Evolutionary conservation across 2,329 filamentous ascomycete species (phyloP).

Genomic region (Sporothrix variecibatus): DNA sequence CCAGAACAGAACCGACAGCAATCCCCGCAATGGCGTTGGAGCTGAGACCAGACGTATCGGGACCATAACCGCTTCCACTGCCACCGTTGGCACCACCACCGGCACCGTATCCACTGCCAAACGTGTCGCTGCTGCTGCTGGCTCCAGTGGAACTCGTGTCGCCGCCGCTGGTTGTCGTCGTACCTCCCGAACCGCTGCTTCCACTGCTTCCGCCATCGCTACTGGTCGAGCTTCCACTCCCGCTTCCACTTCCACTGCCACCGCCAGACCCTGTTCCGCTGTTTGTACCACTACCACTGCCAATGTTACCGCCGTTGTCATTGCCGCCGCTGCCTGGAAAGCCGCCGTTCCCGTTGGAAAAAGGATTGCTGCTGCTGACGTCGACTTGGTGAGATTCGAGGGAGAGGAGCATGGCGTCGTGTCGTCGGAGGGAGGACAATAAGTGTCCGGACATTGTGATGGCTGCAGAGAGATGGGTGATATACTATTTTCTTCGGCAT

Average conservation of each 20-base stretch:
- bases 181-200: not conserved
- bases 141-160: not conserved
- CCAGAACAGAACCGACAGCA: slow-evolving; percentile 14
- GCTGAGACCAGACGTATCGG: not conserved
- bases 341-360: not conserved
- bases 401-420: not conserved
- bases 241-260: not conserved
- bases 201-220: not conserved
- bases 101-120: not conserved
- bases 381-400: not conserved
- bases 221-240: not conserved
- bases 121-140: not conserved
- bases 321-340: not conserved
- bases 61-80: not conserved
- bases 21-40: slow-evolving; percentile 22
- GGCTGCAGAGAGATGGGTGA: not conserved
- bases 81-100: not conserved
- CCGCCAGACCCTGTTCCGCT: not conserved
- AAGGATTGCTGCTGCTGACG: slow-evolving; percentile 16
- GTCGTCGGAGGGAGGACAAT: not conserved
- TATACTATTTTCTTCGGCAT: too few relatives aligned
- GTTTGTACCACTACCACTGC: not conserved
- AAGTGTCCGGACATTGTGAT: not conserved
- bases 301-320: not conserved
- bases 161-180: not conserved